Evolutionary conservation across 2,329 filamentous ascomycete genomes (phyloP).

Genomic region (Pyrenophora graminea): DNA sequence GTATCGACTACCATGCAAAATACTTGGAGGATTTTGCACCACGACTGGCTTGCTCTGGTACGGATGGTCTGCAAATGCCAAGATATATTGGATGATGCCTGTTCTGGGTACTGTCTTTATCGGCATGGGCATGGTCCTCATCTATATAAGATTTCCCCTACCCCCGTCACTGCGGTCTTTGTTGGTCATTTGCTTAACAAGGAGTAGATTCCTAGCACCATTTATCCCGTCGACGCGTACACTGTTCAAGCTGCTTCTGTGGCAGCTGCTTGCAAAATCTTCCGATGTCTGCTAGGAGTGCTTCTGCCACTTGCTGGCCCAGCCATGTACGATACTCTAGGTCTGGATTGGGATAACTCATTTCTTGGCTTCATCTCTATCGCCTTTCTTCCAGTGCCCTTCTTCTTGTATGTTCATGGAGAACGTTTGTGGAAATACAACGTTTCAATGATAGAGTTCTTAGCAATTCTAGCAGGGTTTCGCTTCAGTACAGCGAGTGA

Average conservation of each 20-base stretch:
- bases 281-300: constrained; percentile 60
- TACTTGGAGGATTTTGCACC: not conserved
- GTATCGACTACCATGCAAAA: not conserved
- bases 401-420: too few species aligned
- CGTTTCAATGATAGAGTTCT: too few species aligned
- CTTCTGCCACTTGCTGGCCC: constrained; percentile 62
- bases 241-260: constrained; percentile 54
- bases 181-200: constrained; percentile 35
- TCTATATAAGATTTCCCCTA: too few species aligned
- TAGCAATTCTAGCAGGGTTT: too few species aligned
- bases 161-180: too few species aligned
- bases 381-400: constrained; percentile 28
- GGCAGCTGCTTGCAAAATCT: constrained; percentile 65
- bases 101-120: too few species aligned
- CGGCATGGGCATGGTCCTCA: too few species aligned
- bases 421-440: too few species aligned
- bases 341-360: constrained; percentile 63
- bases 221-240: constrained; percentile 64
- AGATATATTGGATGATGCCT: too few species aligned
- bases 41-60: not conserved
- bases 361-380: constrained; percentile 57
- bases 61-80: too few species aligned
- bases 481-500: too few species aligned
- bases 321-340: constrained; percentile 61
- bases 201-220: too few species aligned